phyloP scores from a whole-genome alignment of 2,329 filamentous ascomycete genomes.

The Fusarium sulawesiense region DNA sequence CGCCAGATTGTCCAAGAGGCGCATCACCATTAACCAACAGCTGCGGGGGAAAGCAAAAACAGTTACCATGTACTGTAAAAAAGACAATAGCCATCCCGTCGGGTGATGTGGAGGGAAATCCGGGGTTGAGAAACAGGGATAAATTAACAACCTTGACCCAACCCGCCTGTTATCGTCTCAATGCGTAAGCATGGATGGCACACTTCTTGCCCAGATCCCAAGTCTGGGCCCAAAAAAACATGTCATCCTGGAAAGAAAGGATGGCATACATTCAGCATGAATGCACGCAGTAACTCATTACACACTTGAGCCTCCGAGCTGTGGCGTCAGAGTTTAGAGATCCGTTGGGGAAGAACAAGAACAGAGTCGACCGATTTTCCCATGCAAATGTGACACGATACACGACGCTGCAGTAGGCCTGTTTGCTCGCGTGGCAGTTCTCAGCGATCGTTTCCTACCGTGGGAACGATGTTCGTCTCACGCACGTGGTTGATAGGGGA shows the following conservation, averaged over 20 bases:
- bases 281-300: background rate
- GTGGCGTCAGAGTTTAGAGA: constrained; percentile 1
- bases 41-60: background rate
- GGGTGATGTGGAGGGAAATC: constrained; percentile 5
- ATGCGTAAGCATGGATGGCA: constrained; percentile 29
- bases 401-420: constrained; percentile 13
- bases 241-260: constrained; percentile 9
- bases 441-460: constrained; percentile 12
- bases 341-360: background rate
- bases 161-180: constrained; percentile 12
- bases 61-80: background rate
- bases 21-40: background rate
- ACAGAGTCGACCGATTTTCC: constrained; percentile 1
- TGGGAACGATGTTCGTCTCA: constrained; percentile 20
- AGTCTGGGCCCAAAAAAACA: constrained; percentile 16
- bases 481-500: constrained; percentile 27
- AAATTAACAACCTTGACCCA: constrained; percentile 2
- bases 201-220: background rate
- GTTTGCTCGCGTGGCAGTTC: constrained; percentile 31
- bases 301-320: constrained; percentile 4
- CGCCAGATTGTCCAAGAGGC: constrained; percentile 14
- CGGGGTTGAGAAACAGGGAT: constrained; percentile 23
- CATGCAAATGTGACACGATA: constrained; percentile 28
- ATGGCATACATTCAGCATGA: constrained; percentile 14
- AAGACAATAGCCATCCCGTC: background rate